Conservation (phyloP, 1,284 basidiomycete species). For the Sanghuangporus weigelae region DNA sequence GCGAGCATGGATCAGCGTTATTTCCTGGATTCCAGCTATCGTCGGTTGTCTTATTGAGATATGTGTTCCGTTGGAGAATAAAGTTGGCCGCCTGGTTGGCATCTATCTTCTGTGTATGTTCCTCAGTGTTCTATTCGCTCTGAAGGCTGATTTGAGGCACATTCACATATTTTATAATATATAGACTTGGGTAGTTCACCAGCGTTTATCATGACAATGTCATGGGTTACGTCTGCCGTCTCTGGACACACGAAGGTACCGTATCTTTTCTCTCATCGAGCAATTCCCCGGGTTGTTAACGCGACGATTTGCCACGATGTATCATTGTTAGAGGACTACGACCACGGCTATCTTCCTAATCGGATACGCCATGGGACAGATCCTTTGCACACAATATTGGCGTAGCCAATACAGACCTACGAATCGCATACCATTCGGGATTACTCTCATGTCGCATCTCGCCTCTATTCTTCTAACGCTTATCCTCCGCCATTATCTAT, state of each 20-base stretch:
- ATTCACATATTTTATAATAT: conserved; percentile 16
- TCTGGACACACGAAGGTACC: conserved; percentile 31
- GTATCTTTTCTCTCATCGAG: not conserved
- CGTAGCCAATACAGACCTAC: conserved; percentile 23
- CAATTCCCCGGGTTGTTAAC: not conserved
- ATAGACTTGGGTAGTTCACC: conserved; percentile 22
- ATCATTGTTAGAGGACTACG: conserved; percentile 20
- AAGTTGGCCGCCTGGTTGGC: conserved; percentile 11
- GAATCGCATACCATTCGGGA: conserved; percentile 24
- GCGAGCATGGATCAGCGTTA: conserved; percentile 22
- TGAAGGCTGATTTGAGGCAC: not conserved
- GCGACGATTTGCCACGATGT: not conserved
- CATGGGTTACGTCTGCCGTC: conserved; percentile 28
- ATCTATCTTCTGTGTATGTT: conserved; percentile 24
- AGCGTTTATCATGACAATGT: conserved; percentile 27
- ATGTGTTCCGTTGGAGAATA: conserved; percentile 8
- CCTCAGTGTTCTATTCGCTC: conserved; percentile 16
- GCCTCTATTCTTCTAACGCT: conserved; percentile 22
- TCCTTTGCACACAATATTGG: conserved; percentile 28
- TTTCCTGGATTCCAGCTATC: conserved; percentile 26
- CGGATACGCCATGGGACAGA: conserved; percentile 27
- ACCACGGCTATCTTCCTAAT: conserved; percentile 28
- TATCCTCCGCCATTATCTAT: conserved; percentile 20
- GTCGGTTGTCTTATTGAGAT: conserved; percentile 24
- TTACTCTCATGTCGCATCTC: conserved; percentile 24